phyloP scores from a whole-genome alignment of 148 eudicot species.

The Mesembryanthemum crystallinum region DNA sequence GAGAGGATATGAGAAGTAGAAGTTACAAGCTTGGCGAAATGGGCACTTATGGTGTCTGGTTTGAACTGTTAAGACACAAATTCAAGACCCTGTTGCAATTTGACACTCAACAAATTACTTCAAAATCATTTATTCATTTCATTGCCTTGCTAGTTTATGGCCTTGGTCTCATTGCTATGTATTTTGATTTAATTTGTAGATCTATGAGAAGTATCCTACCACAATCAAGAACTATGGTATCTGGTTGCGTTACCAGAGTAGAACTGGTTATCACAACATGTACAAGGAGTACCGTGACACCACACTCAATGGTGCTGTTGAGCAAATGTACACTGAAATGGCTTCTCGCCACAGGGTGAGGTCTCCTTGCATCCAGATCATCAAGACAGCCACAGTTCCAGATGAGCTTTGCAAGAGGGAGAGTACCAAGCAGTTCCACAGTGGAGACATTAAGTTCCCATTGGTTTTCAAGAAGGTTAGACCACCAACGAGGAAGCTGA shows the following conservation, averaged over 20 bases:
- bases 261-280: constrained; percentile 91
- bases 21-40: no score
- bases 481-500: constrained; percentile 77
- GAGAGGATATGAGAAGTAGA: no score
- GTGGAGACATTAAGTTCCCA: constrained; percentile 69
- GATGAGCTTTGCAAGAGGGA: constrained; percentile 17
- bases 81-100: no score
- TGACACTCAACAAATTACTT: no score
- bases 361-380: constrained; percentile 74
- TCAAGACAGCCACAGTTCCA: constrained; percentile 57
- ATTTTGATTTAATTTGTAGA: constrained; percentile 39
- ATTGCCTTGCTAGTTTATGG: no score
- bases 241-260: constrained; percentile 75
- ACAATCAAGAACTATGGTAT: constrained; percentile 82
- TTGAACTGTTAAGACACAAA: no score
- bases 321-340: constrained; percentile 88
- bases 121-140: no score
- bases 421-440: constrained; percentile 66
- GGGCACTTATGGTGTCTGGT: no score
- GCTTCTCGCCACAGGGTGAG: constrained; percentile 91
- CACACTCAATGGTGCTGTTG: constrained; percentile 72
- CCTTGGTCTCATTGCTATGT: no score
- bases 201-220: constrained; percentile 81
- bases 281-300: constrained; percentile 91
- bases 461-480: constrained; percentile 74